Conservation (phyloP, 257 asterid species). For the Rubia yunnanensis region DNA sequence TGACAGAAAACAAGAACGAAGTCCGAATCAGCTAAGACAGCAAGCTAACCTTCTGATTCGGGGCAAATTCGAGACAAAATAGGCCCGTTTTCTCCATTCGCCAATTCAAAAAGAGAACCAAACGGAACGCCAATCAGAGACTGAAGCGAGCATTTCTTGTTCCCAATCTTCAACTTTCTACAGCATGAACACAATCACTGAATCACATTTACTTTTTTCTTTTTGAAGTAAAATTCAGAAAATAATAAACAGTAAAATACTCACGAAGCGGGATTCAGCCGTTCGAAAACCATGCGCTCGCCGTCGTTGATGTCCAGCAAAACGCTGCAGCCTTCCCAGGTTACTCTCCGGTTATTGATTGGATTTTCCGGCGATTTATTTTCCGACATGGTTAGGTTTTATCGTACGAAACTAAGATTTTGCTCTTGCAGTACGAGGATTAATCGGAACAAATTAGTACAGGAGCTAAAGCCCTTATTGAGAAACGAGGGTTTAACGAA, state of each 20-base stretch:
- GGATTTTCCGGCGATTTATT: slow-evolving; percentile 21
- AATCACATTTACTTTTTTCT: too few species aligned
- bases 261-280: slow-evolving; percentile 83
- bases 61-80: slow-evolving; percentile 51
- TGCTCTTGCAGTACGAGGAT: not conserved
- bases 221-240: not conserved
- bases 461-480: slow-evolving; percentile 1
- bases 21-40: not conserved
- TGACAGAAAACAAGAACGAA: not conserved
- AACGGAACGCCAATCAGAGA: slow-evolving; percentile 80
- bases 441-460: not conserved
- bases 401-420: not conserved
- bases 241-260: slow-evolving; percentile 6
- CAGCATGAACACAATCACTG: slow-evolving; percentile 1
- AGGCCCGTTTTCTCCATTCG: slow-evolving; percentile 60
- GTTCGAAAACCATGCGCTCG: slow-evolving; percentile 84
- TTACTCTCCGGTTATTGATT: slow-evolving; percentile 40
- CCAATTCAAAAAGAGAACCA: slow-evolving; percentile 71
- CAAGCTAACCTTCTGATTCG: slow-evolving; percentile 42
- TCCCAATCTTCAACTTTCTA: slow-evolving; percentile 78
- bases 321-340: slow-evolving; percentile 95
- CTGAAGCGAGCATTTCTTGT: slow-evolving; percentile 66
- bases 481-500: slow-evolving; percentile 1
- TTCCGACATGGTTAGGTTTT: slow-evolving; percentile 27
- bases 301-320: slow-evolving; percentile 96